Evolutionary conservation across 2,329 filamentous ascomycete genomes (phyloP).

Genomic region (Leptographium radiaticola): DNA sequence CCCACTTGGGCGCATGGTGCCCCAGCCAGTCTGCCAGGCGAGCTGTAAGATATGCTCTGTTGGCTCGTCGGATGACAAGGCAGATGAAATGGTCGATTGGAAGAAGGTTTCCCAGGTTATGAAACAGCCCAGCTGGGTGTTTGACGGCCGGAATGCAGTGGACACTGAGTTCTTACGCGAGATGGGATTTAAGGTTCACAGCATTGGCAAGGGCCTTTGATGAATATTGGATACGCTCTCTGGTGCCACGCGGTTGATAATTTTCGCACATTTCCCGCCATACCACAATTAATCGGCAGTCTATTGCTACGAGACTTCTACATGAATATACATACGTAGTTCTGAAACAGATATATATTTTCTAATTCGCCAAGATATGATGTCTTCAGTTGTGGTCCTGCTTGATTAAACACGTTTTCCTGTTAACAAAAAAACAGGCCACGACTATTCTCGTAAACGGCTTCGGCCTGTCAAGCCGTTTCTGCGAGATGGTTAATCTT

Average conservation of each 20-base stretch:
- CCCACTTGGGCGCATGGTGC: not conserved
- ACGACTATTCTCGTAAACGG: too few relatives aligned
- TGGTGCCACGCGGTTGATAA: not conserved
- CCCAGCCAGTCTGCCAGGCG: not conserved
- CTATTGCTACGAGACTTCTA: too few relatives aligned
- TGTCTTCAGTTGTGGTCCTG: too few relatives aligned
- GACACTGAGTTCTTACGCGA: not conserved
- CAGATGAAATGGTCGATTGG: not conserved
- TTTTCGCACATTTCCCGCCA: not conserved
- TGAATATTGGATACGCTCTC: not conserved
- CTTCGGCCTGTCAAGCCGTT: too few relatives aligned
- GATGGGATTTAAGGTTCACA: slow-evolving; percentile 3
- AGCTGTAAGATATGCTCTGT: not conserved
- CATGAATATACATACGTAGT: too few relatives aligned
- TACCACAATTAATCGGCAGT: too few relatives aligned
- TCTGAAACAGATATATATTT: too few relatives aligned
- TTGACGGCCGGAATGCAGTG: slow-evolving; percentile 2
- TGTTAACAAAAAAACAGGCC: too few relatives aligned
- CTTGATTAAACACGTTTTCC: too few relatives aligned
- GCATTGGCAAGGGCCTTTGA: slow-evolving; percentile 9
- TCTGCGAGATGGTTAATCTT: too few relatives aligned
- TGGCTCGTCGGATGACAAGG: not conserved
- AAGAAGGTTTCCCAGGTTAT: not conserved
- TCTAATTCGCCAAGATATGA: too few relatives aligned
- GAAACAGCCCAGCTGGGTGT: slow-evolving; percentile 2